Percentiles rank a stretch among this genome's conserved stretches.
Conservation (phyloP, 225 moss, liverwort and hornwort genomes). For the Bryoerythrophyllum caledonicum region DNA sequence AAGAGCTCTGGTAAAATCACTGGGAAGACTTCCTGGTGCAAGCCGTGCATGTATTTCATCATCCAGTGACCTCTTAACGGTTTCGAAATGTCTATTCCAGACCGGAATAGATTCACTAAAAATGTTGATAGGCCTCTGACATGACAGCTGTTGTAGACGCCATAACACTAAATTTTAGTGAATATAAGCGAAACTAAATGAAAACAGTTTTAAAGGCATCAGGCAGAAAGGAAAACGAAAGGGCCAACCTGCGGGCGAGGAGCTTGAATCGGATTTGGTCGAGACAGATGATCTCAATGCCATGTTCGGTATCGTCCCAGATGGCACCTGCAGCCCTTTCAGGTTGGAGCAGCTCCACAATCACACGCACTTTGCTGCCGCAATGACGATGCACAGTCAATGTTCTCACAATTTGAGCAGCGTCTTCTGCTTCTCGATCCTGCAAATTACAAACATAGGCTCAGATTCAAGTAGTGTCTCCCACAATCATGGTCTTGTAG, state of each 20-base stretch:
- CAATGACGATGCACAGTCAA: slow-evolving; percentile 83
- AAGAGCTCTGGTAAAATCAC: slow-evolving; percentile 53
- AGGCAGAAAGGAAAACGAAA: slow-evolving; percentile 11
- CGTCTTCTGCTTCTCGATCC: slow-evolving; percentile 89
- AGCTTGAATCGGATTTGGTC: slow-evolving; percentile 89
- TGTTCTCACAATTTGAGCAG: slow-evolving; percentile 90
- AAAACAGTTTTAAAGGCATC: neutral
- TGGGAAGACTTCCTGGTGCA: slow-evolving; percentile 85
- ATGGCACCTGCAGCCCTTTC: slow-evolving; percentile 87
- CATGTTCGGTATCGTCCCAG: slow-evolving; percentile 89
- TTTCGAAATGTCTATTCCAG: slow-evolving; percentile 75
- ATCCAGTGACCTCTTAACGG: slow-evolving; percentile 80
- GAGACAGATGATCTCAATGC: slow-evolving; percentile 92
- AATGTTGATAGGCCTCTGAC: slow-evolving; percentile 89
- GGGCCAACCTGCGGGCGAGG: slow-evolving; percentile 75
- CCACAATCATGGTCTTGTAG: neutral
- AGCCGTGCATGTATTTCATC: slow-evolving; percentile 85
- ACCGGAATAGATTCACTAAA: slow-evolving; percentile 80
- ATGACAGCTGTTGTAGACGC: slow-evolving; percentile 68
- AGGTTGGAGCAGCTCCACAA: slow-evolving; percentile 91
- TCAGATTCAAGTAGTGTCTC: neutral
- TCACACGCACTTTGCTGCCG: slow-evolving; percentile 72
- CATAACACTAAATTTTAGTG: slow-evolving; percentile 18
- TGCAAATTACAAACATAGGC: slow-evolving; percentile 25
- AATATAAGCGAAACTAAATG: neutral